Base-by-base conservation (phyloP, 225 moss, liverwort and hornwort genomes). In the Polytrichum commune region DNA sequence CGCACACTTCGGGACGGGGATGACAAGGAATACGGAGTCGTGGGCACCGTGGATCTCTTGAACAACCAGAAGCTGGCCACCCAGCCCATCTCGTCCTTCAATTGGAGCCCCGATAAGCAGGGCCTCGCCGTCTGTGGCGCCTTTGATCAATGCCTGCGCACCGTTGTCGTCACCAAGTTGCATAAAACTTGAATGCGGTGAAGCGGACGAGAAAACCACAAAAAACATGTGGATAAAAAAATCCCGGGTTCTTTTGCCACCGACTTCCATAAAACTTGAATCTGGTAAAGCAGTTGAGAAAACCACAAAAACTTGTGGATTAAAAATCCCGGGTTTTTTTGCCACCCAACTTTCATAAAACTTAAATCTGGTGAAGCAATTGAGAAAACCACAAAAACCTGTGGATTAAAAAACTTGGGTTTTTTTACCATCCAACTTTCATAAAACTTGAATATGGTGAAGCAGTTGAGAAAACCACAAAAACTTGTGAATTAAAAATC, bases 41-140 rank as follows among this genome's bases (percentile, higher is more conserved):
- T 80, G 23, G 93, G 98, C 19, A 90, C 78, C 56, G 88, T 90
- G 25, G 79, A 90, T 35, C 67, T 98, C 23, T 70, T 98, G 0
- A 91, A 86, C 23, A 84, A 76, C 54, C 87, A 89, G 25, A 85
- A 86, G 7, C 74, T 93, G 58, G 85, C 95, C 27, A 38, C 90
- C 2, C 95, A 98, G 71, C 98, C 95, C 29, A 91, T 98, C 23
- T 91, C 90, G 57, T 89, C 87, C 55, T 90, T 87, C 71, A 83
- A 89, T 63, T 98, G 98, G 98, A 91, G 94, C 62, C 76, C 81
- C 0, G 90, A 98, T 62, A 98, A 98, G 29, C 56, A 77, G 63
- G 93, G 95, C 4, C 81, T 98, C 19, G 92, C 89, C 62, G 60
- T 98, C 4, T 98, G 92, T 74, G 98, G 98, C 4, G 89, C 95